These are phyloP conservation scores for Metschnikowia vanudenii DNA, from an alignment of 805 yeast genomes.

Conservation along the genomic window DNA sequence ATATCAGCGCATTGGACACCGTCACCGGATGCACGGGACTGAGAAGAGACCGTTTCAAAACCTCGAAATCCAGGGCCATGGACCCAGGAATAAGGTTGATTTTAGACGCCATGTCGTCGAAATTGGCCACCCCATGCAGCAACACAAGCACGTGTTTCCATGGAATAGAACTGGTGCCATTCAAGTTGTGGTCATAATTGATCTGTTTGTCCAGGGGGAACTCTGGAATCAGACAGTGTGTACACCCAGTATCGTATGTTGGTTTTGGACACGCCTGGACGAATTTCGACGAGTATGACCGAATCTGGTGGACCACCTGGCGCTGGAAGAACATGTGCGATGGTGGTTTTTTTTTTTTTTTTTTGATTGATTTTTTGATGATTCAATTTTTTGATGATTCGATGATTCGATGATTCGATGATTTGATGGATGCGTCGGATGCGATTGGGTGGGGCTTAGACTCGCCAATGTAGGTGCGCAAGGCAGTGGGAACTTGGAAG, in stretches of 20 bases:
- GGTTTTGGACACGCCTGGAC: conserved; percentile 49
- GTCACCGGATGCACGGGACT: conserved; percentile 51
- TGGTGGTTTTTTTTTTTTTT: conserved; percentile 2
- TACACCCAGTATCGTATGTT: conserved; percentile 57
- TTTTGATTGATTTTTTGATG: neutral
- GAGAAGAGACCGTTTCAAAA: conserved; percentile 29
- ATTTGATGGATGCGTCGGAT: too few relatives aligned
- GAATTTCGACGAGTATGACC: conserved; percentile 2
- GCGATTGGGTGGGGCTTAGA: too few relatives aligned
- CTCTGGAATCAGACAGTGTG: conserved; percentile 44
- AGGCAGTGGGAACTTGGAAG: too few relatives aligned
- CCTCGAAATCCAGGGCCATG: conserved; percentile 41
- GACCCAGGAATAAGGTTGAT: conserved; percentile 50
- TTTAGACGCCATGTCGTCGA: conserved; percentile 46
- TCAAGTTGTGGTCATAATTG: conserved; percentile 38
- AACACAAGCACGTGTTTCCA: conserved; percentile 58
- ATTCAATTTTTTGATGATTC: too few relatives aligned
- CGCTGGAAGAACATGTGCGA: conserved; percentile 6
- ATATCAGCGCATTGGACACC: conserved; percentile 43
- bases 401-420: too few relatives aligned
- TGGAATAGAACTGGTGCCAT: conserved; percentile 48
- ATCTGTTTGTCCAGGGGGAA: conserved; percentile 46
- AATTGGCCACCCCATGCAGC: conserved; percentile 40
- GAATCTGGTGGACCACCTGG: neutral
- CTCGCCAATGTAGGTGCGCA: too few relatives aligned